Percentiles rank a stretch among this genome's conserved stretches.
Conservation (phyloP, 192 early-diverging fungal genomes). For the Coemansia reversa region DNA sequence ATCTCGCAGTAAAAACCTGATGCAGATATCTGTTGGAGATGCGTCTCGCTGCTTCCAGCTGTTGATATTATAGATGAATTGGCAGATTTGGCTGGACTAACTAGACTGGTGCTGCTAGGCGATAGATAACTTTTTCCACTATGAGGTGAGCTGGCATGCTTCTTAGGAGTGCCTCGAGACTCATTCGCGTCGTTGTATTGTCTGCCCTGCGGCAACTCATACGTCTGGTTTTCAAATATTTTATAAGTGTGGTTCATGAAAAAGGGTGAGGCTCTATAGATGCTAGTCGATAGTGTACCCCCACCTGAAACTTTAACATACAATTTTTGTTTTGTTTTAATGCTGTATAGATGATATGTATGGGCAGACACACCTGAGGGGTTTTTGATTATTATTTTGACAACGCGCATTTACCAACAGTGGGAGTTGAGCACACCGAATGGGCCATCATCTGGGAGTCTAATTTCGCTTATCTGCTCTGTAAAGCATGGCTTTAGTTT, state of each 20-base stretch:
- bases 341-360: no score
- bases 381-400: slow-evolving; percentile 1
- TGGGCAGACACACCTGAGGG: neutral
- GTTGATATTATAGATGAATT: neutral
- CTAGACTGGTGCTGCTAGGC: slow-evolving; percentile 30
- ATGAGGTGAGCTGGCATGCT: neutral
- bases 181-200: neutral
- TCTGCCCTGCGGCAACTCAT: neutral
- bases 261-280: neutral
- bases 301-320: no score
- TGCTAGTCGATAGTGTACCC: neutral
- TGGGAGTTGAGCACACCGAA: neutral
- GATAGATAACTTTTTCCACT: slow-evolving; percentile 21
- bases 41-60: neutral
- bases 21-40: neutral
- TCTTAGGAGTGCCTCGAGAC: neutral
- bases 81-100: slow-evolving; percentile 8
- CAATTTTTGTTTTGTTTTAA: no score
- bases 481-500: slow-evolving; percentile 22
- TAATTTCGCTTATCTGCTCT: slow-evolving; percentile 22
- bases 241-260: neutral
- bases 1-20: slow-evolving; percentile 15
- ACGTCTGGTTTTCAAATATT: slow-evolving; percentile 6
- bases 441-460: slow-evolving; percentile 14
- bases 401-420: slow-evolving; percentile 28